These are phyloP conservation scores for Hypoxylon rickii DNA, from an alignment of 495 filamentous ascomycete species.

Conservation along the genomic window DNA sequence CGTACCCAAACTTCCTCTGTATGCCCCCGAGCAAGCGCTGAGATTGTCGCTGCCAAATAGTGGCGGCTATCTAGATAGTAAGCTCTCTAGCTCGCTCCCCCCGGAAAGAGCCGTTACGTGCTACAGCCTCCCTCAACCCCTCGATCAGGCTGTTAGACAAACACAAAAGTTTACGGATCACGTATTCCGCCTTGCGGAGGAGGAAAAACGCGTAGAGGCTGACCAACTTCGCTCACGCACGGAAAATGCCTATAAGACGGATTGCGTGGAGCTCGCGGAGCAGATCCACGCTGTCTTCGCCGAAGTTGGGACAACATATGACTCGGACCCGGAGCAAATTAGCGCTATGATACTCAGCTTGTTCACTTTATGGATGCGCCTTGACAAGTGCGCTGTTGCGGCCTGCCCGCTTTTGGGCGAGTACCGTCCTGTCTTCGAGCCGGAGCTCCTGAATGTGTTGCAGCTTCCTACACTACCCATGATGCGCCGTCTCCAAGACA, in stretches of 20 bases:
- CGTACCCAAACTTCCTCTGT: conserved; percentile 47
- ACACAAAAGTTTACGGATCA: conserved; percentile 22
- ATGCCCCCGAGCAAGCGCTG: conserved; percentile 37
- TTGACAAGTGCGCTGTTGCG: conserved; percentile 43
- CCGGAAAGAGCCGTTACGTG: background rate
- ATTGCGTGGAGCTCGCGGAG: conserved; percentile 43
- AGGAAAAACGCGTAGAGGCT: conserved; percentile 9
- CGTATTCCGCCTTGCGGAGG: conserved; percentile 20
- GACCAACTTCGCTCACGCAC: background rate
- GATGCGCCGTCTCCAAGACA: conserved; percentile 51
- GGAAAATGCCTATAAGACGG: background rate
- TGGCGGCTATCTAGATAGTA: conserved; percentile 40
- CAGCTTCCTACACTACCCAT: conserved; percentile 47
- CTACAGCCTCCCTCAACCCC: conserved; percentile 21
- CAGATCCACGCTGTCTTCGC: conserved; percentile 46
- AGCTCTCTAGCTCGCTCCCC: background rate
- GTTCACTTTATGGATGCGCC: conserved; percentile 50
- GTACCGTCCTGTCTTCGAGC: conserved; percentile 45
- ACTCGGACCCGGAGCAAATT: conserved; percentile 49
- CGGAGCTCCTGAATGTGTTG: conserved; percentile 56
- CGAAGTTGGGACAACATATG: conserved; percentile 45
- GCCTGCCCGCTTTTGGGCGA: conserved; percentile 43
- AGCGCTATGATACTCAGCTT: conserved; percentile 48
- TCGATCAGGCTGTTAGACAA: conserved; percentile 24
- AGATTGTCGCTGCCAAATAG: conserved; percentile 53